phyloP scores from a whole-genome alignment of 768 basidiomycete species.

The Suillus bovinus region DNA sequence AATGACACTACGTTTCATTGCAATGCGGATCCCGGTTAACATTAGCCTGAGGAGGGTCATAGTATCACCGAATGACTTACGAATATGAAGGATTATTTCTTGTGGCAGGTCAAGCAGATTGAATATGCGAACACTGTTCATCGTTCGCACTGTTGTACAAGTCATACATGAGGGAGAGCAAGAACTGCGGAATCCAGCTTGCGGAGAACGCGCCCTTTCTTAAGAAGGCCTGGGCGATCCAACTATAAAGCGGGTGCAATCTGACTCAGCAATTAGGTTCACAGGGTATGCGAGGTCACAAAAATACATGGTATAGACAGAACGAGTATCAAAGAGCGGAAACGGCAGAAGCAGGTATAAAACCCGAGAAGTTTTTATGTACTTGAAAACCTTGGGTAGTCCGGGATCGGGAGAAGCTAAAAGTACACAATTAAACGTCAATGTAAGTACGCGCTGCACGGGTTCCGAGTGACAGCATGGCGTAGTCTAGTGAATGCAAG shows the following conservation, averaged over 20 bases:
- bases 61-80: conserved; percentile 37
- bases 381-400: conserved; percentile 6
- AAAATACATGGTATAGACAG: conserved; percentile 6
- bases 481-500: conserved; percentile 23
- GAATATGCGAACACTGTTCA: not conserved
- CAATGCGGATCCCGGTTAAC: not conserved
- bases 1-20: conserved; percentile 51
- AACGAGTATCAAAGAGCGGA: not conserved
- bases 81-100: conserved; percentile 59
- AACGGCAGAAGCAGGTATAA: not conserved
- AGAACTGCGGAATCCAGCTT: not conserved
- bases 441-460: conserved; percentile 7
- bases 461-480: conserved; percentile 4
- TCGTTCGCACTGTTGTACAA: conserved; percentile 3
- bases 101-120: conserved; percentile 44
- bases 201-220: not conserved
- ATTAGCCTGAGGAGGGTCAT: not conserved
- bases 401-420: conserved; percentile 6
- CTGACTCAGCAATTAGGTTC: conserved; percentile 3
- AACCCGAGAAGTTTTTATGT: not conserved
- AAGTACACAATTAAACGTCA: conserved; percentile 11
- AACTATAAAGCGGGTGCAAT: not conserved
- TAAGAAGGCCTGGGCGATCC: not conserved
- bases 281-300: too few relatives aligned
- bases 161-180: not conserved